phyloP scores from a whole-genome alignment of 148 eudicot genomes.

The Arctostaphylos glauca region DNA sequence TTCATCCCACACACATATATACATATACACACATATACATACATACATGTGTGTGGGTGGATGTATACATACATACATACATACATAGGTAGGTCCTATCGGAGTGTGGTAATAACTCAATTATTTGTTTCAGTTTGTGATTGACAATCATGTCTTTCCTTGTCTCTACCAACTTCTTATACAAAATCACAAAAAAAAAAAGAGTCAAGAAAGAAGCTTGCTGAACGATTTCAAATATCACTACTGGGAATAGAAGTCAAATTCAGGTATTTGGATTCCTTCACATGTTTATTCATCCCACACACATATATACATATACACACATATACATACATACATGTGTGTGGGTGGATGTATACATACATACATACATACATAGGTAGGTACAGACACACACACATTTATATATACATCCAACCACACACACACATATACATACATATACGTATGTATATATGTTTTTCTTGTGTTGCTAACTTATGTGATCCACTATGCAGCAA shows the following conservation, averaged over 20 bases:
- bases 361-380: too few relatives aligned
- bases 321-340: too few relatives aligned
- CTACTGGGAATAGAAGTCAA: constrained; percentile 73
- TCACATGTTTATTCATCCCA: background rate
- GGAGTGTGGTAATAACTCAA: background rate
- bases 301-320: too few relatives aligned
- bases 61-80: too few relatives aligned
- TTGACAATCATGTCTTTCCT: constrained; percentile 72
- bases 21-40: too few relatives aligned
- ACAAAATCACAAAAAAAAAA: constrained; percentile 68
- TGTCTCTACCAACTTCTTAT: constrained; percentile 59
- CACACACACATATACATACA: too few relatives aligned
- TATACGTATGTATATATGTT: too few relatives aligned
- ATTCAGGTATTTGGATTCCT: constrained; percentile 56
- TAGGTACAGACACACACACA: too few relatives aligned
- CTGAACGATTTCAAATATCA: constrained; percentile 84
- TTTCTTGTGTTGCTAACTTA: background rate
- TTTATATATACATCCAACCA: too few relatives aligned
- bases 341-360: too few relatives aligned
- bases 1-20: background rate
- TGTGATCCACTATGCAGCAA: background rate
- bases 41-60: too few relatives aligned
- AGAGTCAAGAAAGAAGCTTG: constrained; percentile 86
- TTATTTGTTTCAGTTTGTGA: constrained; percentile 50
- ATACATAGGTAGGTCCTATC: too few relatives aligned